Evolutionary conservation across 1,284 basidiomycete species (phyloP), one percentile per base, ranked within the genome.

Genomic region (Heliocybe sulcata): DNA sequence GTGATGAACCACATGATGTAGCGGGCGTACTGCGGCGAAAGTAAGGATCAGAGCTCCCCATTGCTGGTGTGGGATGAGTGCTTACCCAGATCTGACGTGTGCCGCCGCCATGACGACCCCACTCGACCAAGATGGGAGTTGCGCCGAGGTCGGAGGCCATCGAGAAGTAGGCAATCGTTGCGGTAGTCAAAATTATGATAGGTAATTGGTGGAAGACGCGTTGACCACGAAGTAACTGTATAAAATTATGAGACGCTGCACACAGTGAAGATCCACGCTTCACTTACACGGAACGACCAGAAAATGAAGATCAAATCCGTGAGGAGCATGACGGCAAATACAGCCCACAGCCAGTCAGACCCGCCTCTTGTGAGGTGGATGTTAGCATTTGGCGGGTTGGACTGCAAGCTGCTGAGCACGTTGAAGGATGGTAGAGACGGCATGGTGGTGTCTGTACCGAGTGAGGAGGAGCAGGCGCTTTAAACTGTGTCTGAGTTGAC

Each of bases 81-180:
- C 47, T 26, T 74, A 82, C 81, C 64, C 76, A 85, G 55, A 85
- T 73, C 57, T 78, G 74, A 38, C 83, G 76, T 6, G 73, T 76
- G 0, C 64, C 56, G 35, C 65, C 62, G 23, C 62, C 56, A 11
- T 58, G 55, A 52, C 64, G 62, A 55, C 61, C 58, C 63, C 79
- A 83, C 63, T 82, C 77, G 55, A 77, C 74, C 2, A 51, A 55
- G 57, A 82, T 65, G 38, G 78, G 70, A 2, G 81, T 77, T 49
- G 69, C 71, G 26, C 84, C 83, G 53, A 85, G 73, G 65, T 85
- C 73, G 11, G 80, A 81, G 0, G 83, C 83, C 77, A 83, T 78
- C 19, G 74, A 70, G 66, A 82, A 83, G 70, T 77, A 77, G 1
- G 74, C 65, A 51, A 80, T 66, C 1, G 69, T 56, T 0, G 72